These are phyloP conservation scores for Casuarina cunninghamiana DNA, from an alignment of 306 rosid species.

Conservation along the genomic window DNA sequence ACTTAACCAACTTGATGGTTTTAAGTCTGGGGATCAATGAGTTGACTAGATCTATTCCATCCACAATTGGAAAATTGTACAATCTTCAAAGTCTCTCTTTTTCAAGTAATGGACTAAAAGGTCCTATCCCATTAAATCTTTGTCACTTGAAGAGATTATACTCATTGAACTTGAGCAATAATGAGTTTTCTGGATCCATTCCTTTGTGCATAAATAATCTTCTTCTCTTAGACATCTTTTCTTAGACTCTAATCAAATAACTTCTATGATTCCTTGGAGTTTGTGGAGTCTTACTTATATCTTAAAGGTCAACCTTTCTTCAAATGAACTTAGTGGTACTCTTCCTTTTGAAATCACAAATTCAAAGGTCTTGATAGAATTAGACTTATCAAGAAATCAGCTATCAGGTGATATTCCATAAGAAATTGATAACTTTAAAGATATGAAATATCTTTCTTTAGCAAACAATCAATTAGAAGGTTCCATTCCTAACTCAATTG, in stretches of 20 bases:
- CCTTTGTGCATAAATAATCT: constrained; percentile 20
- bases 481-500: constrained; percentile 21
- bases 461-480: constrained; percentile 25
- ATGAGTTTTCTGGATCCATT: constrained; percentile 6
- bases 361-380: too few species aligned
- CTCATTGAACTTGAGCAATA: background rate
- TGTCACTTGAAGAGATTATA: background rate
- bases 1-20: background rate
- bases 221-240: background rate
- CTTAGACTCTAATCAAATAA: background rate
- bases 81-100: background rate
- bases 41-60: constrained; percentile 6
- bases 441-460: constrained; percentile 25
- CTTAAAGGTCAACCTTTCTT: constrained; percentile 1
- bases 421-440: background rate
- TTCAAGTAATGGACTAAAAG: background rate
- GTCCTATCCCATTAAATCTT: constrained; percentile 10
- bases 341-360: constrained; percentile 4
- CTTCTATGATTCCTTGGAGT: background rate
- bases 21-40: background rate
- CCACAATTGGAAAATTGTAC: background rate
- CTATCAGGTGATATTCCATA: too few species aligned
- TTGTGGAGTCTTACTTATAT: constrained; percentile 9
- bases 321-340: constrained; percentile 10
- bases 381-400: too few species aligned